Evolutionary conservation across 2,329 filamentous ascomycete species (phyloP), one percentile per base, ranked within the genome.

Genomic region (Neofusicoccum sp.): DNA sequence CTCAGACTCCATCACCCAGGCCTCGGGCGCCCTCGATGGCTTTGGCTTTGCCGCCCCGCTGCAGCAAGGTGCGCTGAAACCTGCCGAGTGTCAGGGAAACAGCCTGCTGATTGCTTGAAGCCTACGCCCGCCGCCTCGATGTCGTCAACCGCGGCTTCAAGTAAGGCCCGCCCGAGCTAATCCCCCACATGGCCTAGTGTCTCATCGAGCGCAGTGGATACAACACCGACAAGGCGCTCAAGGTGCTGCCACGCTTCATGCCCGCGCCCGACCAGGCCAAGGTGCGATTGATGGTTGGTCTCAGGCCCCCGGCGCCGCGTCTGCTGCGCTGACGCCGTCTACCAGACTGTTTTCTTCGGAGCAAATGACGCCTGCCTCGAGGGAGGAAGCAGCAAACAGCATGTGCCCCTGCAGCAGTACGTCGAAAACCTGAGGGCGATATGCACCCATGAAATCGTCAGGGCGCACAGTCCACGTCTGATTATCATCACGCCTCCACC

Each of bases 81-180:
- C 45, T 36, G 36, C 20, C n/a, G 33, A 16, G 43, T 38, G 9
- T 31, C 57, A 28, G 47, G 49, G 26, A 31, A 14, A 44, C 20
- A 11, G 16, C 16, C 47, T 14, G 63, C 64, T 65, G 45, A 63
- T 57, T 16, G 36, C 45, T n/a, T 14, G 61, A 67, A 93, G 90
- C 84, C 61, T 93, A 90, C 70, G 84, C 86, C 53, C 86, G 93
- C 61, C 85, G 87, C 36, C 80, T 95, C 12, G 95, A 98, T 76
- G 86, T 98, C 48, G 79, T 98, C 68, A 96, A 97, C 73, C 86
- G 92, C 45, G 95, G 95, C 4, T 86, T 96, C 64, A 89, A 86
- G 68, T 85, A 47, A 26, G 36, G 20, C 1, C 45, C 7, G n/a
- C 30, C 11, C 43, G 36, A n/a, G 24, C 20, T 20, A 41, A 11